Percentiles rank a stretch among this genome's conserved stretches.
Evolutionary conservation across 1,139 yeast species (phyloP).

Genomic region (Zygosaccharomyces sapae): DNA sequence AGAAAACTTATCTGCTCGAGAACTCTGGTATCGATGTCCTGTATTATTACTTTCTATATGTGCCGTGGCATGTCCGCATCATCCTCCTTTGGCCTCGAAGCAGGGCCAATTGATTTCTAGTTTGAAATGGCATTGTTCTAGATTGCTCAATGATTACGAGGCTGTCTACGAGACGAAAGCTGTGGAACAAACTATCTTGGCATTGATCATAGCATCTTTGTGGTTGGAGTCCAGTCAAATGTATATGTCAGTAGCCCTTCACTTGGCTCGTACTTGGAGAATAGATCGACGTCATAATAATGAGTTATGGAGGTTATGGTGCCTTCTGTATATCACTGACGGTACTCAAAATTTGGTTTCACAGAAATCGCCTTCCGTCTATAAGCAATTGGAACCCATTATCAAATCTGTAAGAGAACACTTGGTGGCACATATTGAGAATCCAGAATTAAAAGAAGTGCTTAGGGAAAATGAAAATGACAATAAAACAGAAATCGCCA

Average conservation of each 20-base stretch:
- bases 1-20: conserved; percentile 47
- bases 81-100: conserved; percentile 44
- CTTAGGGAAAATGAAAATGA: conserved; percentile 14
- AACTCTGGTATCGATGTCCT: conserved; percentile 56
- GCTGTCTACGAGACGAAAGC: not conserved
- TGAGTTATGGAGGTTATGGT: conserved; percentile 57
- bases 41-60: conserved; percentile 59
- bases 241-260: conserved; percentile 65
- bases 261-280: conserved; percentile 57
- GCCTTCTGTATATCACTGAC: conserved; percentile 58
- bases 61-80: conserved; percentile 61
- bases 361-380: conserved; percentile 54
- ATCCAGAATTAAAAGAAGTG: conserved; percentile 14
- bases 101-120: conserved; percentile 42
- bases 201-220: conserved; percentile 61
- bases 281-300: conserved; percentile 30
- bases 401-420: conserved; percentile 14
- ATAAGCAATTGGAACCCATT: conserved; percentile 43
- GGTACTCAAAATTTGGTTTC: conserved; percentile 65
- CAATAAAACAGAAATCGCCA: conserved; percentile 13
- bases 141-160: conserved; percentile 13
- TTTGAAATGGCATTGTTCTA: conserved; percentile 40
- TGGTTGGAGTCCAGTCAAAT: conserved; percentile 65
- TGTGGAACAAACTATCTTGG: conserved; percentile 42
- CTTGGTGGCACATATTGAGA: conserved; percentile 12